Evolutionary conservation across 129 eudicot species (phyloP).

Genomic region (Saussurea involucrata): DNA sequence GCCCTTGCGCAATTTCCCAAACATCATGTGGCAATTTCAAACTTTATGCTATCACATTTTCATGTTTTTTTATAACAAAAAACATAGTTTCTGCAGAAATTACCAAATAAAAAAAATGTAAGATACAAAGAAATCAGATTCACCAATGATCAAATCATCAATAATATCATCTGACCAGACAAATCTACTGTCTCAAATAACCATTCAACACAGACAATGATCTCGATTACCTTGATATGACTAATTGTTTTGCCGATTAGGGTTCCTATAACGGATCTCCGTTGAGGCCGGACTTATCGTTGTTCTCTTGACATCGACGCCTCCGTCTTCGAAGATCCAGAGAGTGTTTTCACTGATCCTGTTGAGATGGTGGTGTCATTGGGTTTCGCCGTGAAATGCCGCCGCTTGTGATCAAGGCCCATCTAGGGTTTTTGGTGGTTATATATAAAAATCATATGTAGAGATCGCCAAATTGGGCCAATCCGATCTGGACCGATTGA

Average conservation of each 20-base stretch:
- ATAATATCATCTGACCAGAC: neutral
- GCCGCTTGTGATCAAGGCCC: neutral
- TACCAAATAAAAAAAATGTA: neutral
- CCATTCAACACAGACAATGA: neutral
- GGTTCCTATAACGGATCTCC: slow-evolving; percentile 8
- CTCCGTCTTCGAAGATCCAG: neutral
- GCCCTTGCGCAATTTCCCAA: slow-evolving; percentile 94
- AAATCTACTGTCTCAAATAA: neutral
- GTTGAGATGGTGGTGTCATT: neutral
- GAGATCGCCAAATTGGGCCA: no score
- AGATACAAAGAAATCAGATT: neutral
- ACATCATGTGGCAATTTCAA: slow-evolving; percentile 56
- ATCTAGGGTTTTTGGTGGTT: neutral
- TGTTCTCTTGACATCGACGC: neutral
- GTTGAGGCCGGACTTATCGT: neutral
- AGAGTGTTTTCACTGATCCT: neutral
- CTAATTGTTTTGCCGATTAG: neutral
- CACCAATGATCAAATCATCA: neutral
- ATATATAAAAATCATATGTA: no score
- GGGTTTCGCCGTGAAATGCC: neutral
- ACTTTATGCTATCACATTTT: neutral
- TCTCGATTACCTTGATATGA: slow-evolving; percentile 14
- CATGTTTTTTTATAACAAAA: neutral
- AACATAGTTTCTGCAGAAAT: neutral
- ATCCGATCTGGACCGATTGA: no score